phyloP scores from a whole-genome alignment of 768 basidiomycete genomes.

The Kwoniella shandongensis region DNA sequence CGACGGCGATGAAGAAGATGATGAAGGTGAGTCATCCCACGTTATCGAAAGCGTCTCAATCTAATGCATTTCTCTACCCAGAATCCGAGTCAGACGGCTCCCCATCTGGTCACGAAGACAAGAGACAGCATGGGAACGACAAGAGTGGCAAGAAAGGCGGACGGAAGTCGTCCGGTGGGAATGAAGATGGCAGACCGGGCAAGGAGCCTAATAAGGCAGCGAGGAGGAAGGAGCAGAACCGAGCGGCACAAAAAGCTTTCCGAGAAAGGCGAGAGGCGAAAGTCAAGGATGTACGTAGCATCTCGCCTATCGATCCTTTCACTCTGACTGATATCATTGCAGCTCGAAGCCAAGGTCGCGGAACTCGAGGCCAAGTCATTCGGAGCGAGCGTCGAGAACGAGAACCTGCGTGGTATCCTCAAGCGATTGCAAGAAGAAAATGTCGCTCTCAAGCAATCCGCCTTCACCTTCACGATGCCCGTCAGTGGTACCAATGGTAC shows the following conservation, averaged over 20 bases:
- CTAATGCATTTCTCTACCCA: not conserved
- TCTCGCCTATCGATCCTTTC: not conserved
- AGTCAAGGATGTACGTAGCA: constrained; percentile 85
- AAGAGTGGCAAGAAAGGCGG: constrained; percentile 32
- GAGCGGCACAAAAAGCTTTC: constrained; percentile 95
- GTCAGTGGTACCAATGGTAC: constrained; percentile 45
- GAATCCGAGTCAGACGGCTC: constrained; percentile 38
- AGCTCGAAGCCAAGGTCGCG: constrained; percentile 90
- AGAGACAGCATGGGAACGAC: constrained; percentile 26
- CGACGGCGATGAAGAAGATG: constrained; percentile 34
- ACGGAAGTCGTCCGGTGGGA: constrained; percentile 35
- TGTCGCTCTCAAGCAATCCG: constrained; percentile 70
- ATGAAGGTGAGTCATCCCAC: constrained; percentile 10
- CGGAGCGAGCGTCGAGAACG: constrained; percentile 71
- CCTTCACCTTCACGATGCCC: constrained; percentile 82
- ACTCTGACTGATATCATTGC: constrained; percentile 13
- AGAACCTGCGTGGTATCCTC: constrained; percentile 82
- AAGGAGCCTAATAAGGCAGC: constrained; percentile 41
- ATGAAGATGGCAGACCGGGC: constrained; percentile 12
- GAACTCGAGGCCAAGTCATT: constrained; percentile 81
- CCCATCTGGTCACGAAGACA: constrained; percentile 43
- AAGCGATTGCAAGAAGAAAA: constrained; percentile 85
- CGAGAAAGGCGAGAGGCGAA: constrained; percentile 96
- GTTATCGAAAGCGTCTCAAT: not conserved
- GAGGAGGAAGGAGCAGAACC: constrained; percentile 95